Conservation (phyloP, 1,284 basidiomycete genomes). For the Boletellus deceptivus region DNA sequence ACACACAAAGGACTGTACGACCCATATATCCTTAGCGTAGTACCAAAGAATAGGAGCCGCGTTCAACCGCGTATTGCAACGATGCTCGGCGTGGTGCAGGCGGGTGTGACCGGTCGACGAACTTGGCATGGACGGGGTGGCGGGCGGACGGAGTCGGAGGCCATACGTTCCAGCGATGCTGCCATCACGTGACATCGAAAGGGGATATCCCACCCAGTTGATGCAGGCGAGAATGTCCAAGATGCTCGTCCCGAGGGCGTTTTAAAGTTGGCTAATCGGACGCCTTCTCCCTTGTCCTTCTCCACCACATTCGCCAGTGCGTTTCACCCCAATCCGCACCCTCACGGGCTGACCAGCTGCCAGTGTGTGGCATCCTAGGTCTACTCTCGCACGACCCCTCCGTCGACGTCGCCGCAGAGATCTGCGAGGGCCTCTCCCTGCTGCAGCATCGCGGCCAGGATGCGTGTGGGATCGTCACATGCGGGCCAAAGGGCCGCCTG, state of each 20-base stretch:
- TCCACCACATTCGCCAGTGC: conserved; percentile 18
- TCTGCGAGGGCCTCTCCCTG: conserved; percentile 87
- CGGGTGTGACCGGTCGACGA: neutral
- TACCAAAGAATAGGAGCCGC: conserved; percentile 52
- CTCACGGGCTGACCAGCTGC: conserved; percentile 2
- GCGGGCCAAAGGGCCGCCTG: conserved; percentile 92
- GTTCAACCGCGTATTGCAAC: conserved; percentile 61
- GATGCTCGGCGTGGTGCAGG: too few species aligned
- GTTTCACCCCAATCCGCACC: conserved; percentile 8
- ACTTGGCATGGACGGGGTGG: too few species aligned
- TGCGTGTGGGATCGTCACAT: conserved; percentile 97
- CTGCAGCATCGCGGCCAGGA: conserved; percentile 97
- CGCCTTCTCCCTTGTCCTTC: conserved; percentile 4
- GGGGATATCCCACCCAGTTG: too few species aligned
- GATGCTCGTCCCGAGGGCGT: too few species aligned
- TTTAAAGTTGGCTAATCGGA: conserved; percentile 8
- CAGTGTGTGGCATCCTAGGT: conserved; percentile 89
- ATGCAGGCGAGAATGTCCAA: too few species aligned
- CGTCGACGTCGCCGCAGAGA: conserved; percentile 79
- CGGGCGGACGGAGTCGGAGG: neutral
- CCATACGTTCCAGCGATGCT: too few species aligned
- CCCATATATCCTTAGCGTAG: conserved; percentile 34
- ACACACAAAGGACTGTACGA: conserved; percentile 15
- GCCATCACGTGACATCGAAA: too few species aligned
- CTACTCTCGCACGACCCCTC: conserved; percentile 77